These are phyloP conservation scores for Capsicum pubescens DNA, from an alignment of 257 asterid genomes.

Conservation along the genomic window DNA sequence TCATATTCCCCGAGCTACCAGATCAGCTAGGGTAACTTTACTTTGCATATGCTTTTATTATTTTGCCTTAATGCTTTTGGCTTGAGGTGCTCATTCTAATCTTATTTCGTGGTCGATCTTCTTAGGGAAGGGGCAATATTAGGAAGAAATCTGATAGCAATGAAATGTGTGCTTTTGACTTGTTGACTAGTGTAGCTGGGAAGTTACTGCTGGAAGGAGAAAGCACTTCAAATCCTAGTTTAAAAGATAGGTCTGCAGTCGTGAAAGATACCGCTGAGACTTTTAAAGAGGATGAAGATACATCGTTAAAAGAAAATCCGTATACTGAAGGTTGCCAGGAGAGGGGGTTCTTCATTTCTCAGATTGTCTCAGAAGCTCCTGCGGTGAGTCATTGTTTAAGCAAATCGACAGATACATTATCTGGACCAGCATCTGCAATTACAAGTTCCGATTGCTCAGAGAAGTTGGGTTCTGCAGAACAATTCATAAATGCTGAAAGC, in stretches of 20 bases:
- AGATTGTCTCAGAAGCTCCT: slow-evolving; percentile 67
- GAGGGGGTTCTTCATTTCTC: slow-evolving; percentile 69
- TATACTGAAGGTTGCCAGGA: slow-evolving; percentile 43
- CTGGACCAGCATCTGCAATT: slow-evolving; percentile 70
- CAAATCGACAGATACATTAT: slow-evolving; percentile 51
- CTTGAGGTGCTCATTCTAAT: slow-evolving; percentile 30
- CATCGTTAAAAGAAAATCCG: slow-evolving; percentile 49
- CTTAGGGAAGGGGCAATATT: slow-evolving; percentile 67
- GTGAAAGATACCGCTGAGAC: slow-evolving; percentile 48
- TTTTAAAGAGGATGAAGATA: slow-evolving; percentile 47
- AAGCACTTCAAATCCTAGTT: slow-evolving; percentile 47
- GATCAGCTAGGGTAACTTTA: slow-evolving; percentile 79
- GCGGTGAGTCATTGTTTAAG: slow-evolving; percentile 41
- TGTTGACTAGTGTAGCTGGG: slow-evolving; percentile 89
- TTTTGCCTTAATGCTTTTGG: slow-evolving; percentile 17
- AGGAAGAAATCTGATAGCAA: slow-evolving; percentile 60
- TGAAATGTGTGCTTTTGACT: slow-evolving; percentile 79
- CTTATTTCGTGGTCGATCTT: slow-evolving; percentile 36
- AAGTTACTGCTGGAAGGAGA: slow-evolving; percentile 64
- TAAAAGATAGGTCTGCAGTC: slow-evolving; percentile 49
- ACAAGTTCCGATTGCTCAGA: slow-evolving; percentile 75
- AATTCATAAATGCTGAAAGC: slow-evolving; percentile 57
- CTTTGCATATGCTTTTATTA: slow-evolving; percentile 15
- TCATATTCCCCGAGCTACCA: slow-evolving; percentile 82
- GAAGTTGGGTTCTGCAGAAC: slow-evolving; percentile 59